Base-by-base conservation (phyloP, 805 yeast species). In the Metschnikowia arizonensis region DNA sequence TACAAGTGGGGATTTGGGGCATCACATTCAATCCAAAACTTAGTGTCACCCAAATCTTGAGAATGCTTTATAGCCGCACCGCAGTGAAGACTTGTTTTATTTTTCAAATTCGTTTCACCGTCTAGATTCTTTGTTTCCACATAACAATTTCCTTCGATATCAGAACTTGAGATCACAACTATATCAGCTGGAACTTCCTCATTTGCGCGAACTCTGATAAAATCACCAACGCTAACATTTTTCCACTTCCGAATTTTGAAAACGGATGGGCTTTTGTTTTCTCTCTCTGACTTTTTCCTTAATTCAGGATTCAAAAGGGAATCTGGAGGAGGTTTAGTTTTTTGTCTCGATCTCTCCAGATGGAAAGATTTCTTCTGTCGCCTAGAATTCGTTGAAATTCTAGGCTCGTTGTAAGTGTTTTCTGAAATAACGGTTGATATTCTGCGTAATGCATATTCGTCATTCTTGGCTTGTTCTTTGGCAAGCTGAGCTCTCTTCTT, bases 181-280 rank as follows among this genome's bases (percentile, higher is more conserved):
- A 54, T 65, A 63, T 85, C 95, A 29, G 89, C 91, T 1, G 95
- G 95, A 14, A 85, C 75, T 57, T 82, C 86, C 50, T 84, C 88
- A 61, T 86, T 82, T 51, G 80, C 80, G 49, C 79, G 73, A 17
- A 85, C 73, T 50, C 87, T 72, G 31, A 86, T 68, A 45, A 83
- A 66, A 60, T 86, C 91, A 39, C 95, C 95, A 21, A 51, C 64
- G 57, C 41, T 59, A 24, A 54, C 40, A 41, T 54, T 57, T 44
- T 54, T 54, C 58, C 58, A 54, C 30, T 48, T 48, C 17, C 58
- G 37, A 43, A 59, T 50, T 50, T 61, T 44, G 60, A 56, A 49
- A 30, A 43, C 46, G 8, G 44, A 36, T 4, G 33, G 45, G n/a
- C 19, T 14, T 36, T 42, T 44, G 11, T 45, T 32, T 34, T 26